Percentiles rank a stretch among this genome's conserved stretches.
Conservation (phyloP, 2,329 filamentous ascomycete species). For the Macroventuria anomochaeta region DNA sequence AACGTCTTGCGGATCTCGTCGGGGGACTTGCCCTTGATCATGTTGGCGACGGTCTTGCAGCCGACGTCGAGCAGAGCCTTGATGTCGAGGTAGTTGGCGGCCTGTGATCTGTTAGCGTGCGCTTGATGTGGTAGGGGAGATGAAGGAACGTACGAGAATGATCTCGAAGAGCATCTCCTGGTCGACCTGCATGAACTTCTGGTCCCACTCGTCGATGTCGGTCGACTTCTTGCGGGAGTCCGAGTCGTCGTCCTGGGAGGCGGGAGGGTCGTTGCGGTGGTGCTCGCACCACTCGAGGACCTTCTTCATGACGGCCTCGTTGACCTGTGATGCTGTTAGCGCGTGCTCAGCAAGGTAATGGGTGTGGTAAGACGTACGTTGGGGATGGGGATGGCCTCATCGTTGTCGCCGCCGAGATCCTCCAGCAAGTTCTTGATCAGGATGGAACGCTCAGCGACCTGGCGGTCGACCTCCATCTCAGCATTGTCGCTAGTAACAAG, state of each 20-base stretch:
- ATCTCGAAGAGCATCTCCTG: constrained; percentile 99
- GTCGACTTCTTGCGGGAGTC: constrained; percentile 98
- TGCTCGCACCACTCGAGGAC: constrained; percentile 98
- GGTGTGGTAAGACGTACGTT: constrained; percentile 58
- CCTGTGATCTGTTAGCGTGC: constrained; percentile 59
- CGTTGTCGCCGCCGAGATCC: constrained; percentile 73
- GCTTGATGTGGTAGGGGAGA: not conserved
- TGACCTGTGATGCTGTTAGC: constrained; percentile 64
- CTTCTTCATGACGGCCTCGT: constrained; percentile 91
- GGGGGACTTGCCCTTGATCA: constrained; percentile 99
- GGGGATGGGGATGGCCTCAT: constrained; percentile 83
- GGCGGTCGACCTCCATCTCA: constrained; percentile 64
- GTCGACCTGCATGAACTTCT: constrained; percentile 99
- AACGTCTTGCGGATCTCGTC: constrained; percentile 99
- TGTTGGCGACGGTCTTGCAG: constrained; percentile 99
- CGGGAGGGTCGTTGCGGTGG: constrained; percentile 87
- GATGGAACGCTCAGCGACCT: constrained; percentile 87
- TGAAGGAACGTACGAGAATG: constrained; percentile 74
- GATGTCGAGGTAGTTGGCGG: constrained; percentile 98
- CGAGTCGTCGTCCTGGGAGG: constrained; percentile 83
- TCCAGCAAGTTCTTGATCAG: constrained; percentile 99
- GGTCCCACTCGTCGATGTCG: constrained; percentile 99
- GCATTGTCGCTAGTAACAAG: constrained; percentile 56
- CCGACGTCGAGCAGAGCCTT: constrained; percentile 97
- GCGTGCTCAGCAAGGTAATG: not conserved